Evolutionary conservation across 495 filamentous ascomycete genomes (phyloP).

Genomic region (Xylaria flabelliformis): DNA sequence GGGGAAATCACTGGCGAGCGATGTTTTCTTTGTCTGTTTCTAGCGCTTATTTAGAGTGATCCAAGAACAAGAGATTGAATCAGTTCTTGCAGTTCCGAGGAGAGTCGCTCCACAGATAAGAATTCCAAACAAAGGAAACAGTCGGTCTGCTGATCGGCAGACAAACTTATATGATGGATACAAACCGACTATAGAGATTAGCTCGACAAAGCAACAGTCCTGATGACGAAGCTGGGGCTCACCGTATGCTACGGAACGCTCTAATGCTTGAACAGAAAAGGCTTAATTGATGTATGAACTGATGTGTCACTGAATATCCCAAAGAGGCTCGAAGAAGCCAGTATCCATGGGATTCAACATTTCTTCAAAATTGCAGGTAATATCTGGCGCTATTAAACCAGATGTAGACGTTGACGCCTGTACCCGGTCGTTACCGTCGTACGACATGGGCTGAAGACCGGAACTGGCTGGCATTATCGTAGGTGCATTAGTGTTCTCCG

Average conservation of each 20-base stretch:
- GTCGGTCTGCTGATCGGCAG: neutral
- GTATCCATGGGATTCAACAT: neutral
- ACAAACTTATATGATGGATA: neutral
- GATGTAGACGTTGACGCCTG: neutral
- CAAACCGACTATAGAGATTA: too few species aligned
- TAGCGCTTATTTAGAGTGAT: neutral
- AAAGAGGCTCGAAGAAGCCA: constrained; percentile 2
- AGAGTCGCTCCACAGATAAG: neutral
- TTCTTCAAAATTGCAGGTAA: constrained; percentile 2
- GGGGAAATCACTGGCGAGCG: neutral
- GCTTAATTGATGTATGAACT: neutral
- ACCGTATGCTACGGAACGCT: neutral
- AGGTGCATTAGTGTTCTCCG: neutral
- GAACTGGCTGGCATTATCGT: neutral
- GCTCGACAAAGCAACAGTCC: neutral
- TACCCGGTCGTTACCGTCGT: neutral
- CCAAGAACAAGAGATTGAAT: neutral
- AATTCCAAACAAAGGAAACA: neutral
- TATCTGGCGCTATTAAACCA: neutral
- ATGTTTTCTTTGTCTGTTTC: neutral
- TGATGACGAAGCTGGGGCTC: neutral
- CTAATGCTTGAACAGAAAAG: neutral
- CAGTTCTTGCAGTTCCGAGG: neutral
- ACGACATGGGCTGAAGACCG: neutral
- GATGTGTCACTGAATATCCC: neutral